Conservation (phyloP, 2,329 filamentous ascomycete genomes). For the Neonectria hederae region DNA sequence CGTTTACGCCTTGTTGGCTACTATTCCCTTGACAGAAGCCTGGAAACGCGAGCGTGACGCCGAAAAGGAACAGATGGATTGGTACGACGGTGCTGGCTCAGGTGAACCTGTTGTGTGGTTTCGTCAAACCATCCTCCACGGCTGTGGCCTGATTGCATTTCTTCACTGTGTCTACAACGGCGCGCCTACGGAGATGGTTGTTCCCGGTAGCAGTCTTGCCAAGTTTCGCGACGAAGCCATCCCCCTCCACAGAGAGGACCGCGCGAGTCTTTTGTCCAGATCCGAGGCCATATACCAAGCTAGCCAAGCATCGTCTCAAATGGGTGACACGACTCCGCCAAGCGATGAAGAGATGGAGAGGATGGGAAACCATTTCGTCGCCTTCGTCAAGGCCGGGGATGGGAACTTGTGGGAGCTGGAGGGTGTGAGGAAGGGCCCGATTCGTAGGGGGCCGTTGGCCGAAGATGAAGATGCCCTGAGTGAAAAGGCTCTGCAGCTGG, state of each 20-base stretch:
- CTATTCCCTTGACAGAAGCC: conserved; percentile 79
- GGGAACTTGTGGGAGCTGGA: conserved; percentile 30
- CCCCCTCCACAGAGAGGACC: conserved; percentile 45
- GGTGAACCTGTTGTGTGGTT: conserved; percentile 69
- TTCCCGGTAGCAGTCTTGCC: conserved; percentile 42
- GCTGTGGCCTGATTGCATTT: conserved; percentile 74
- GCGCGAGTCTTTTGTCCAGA: neutral
- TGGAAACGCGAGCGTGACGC: conserved; percentile 66
- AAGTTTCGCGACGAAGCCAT: conserved; percentile 71
- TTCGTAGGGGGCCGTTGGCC: conserved; percentile 16
- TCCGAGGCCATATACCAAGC: conserved; percentile 5
- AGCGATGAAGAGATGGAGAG: neutral
- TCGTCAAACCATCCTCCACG: conserved; percentile 77
- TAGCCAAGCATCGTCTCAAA: conserved; percentile 9
- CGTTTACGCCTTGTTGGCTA: conserved; percentile 81
- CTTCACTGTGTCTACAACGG: conserved; percentile 73
- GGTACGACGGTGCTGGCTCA: conserved; percentile 10
- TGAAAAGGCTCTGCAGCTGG: conserved; percentile 15
- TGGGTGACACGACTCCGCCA: conserved; percentile 9
- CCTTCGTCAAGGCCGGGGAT: conserved; percentile 21
- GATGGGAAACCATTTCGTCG: conserved; percentile 20
- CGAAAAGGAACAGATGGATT: neutral
- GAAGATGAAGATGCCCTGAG: conserved; percentile 24
- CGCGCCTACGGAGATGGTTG: conserved; percentile 43
- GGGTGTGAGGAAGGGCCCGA: conserved; percentile 24